phyloP scores from a whole-genome alignment of 305 asterid species.

The Fraxinus baroniana region DNA sequence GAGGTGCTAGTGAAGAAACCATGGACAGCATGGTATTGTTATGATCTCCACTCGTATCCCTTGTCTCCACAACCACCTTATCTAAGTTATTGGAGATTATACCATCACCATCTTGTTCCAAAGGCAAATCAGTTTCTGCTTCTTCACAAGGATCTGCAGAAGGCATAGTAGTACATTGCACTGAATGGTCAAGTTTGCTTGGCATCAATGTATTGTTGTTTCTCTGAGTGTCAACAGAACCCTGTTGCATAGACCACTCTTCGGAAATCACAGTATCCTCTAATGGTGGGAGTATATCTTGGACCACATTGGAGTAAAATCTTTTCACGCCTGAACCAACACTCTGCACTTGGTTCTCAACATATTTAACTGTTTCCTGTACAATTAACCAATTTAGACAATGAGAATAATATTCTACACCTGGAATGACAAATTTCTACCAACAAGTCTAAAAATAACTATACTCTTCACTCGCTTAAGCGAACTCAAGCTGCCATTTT shows the following conservation, averaged over 20 bases:
- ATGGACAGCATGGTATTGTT: background rate
- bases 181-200: constrained; percentile 14
- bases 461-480: background rate
- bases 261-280: constrained; percentile 21
- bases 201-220: constrained; percentile 11
- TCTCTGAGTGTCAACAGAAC: constrained; percentile 11
- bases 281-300: constrained; percentile 41
- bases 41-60: constrained; percentile 21
- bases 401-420: background rate
- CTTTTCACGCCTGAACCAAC: constrained; percentile 54
- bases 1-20: constrained; percentile 16
- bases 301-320: constrained; percentile 51
- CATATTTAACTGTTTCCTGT: constrained; percentile 54
- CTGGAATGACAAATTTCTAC: background rate
- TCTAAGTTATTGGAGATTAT: constrained; percentile 19
- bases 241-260: constrained; percentile 25
- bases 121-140: constrained; percentile 22
- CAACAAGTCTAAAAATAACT: background rate
- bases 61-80: constrained; percentile 20
- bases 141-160: constrained; percentile 25
- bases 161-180: constrained; percentile 16
- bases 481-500: background rate
- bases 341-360: constrained; percentile 56
- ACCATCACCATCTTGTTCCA: constrained; percentile 21
- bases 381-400: constrained; percentile 17